Base-by-base conservation (phyloP, 352 stramenopile genomes). In the Pythium plurisporium region DNA sequence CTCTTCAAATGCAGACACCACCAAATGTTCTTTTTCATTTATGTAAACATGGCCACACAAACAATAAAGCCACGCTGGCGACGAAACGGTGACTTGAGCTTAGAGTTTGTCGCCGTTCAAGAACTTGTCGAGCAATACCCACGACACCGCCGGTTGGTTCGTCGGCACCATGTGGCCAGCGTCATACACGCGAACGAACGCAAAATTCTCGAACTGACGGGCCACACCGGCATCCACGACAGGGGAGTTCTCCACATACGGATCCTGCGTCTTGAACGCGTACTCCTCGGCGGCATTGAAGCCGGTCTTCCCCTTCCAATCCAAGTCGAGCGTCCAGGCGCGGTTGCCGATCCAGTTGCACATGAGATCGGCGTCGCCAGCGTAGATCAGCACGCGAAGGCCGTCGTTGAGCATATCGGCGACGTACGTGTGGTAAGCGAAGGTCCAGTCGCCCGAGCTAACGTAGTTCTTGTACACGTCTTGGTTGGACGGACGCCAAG, bases 261-360 rank as follows among this genome's bases (percentile, higher is more conserved):
- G 30, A 20, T 62, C 43, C 23, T 48, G 31, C 4, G 34, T 54
- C 44, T 48, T 38, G 27, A 80, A 74, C 2, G 60, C 38, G 5
- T 52, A 27, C 22, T 64, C 57, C 9, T 17, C 3, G 1, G 59
- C 70, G 8, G 46, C 52, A 36, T 89, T 76, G 72, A 96, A 98
- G 5, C 72, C 82, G 6, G 72, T 67, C 42, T 84, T 75, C 40
- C 89, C 79, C 14, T 55, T 62, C 94, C 94, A 98, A 11, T 96
- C 72, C 40, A 98, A 72, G 10, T 65, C 78, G 1, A 83, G 59
- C 6, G 88, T 96, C 91, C 90, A 98, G 6, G 90, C 90, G 46
- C 89, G 56, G 62, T 97, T 97, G 29, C 92, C 94, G 29, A 97
- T 64, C 72, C 94, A 98, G 64, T 98, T 98, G 74, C 87, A 97